Base-by-base conservation (phyloP, 345 rosid species). In the Lepidium didymum region DNA sequence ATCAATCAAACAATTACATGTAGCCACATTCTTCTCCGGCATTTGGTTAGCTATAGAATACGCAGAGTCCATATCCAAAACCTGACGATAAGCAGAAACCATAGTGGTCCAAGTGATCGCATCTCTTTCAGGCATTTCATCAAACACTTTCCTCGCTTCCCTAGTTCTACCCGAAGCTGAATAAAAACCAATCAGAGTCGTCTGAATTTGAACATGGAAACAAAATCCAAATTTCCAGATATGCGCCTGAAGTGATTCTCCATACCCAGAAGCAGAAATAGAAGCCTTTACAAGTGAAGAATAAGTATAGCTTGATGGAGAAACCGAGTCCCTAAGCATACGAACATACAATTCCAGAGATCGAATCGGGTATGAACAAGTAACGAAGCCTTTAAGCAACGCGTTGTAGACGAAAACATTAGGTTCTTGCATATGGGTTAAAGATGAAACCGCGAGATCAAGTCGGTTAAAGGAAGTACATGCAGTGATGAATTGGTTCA, bases 401-500 rank as follows among this genome's bases (percentile, higher is more conserved):
- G 94, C 96, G 67, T 89, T 91, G 54, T 89, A 87, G 25, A 87
- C 91, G 55, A 80, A 89, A 27, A 69, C 86, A 59, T 87, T 91
- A 72, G 88, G 88, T 36, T 66, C 65, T 10, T 74, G 72, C 79
- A 85, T 71, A 47, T 76, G 81, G 77, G 72, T 50, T 68, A 85
- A 81, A 44, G 84, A 82, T 52, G 63, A 60, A 76, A 83, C 50
- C 0, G 84, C 85, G 56, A 78, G 82, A 54, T 83, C 78, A 18
- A 79, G 19, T 44, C 72, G 72, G 14, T 64, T 27, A 19, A 72
- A 68, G 44, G 77, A 18, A 18, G 83, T 57, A 67, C 85, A 83
- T 3, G 83, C 79, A 40, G 81, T 73, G 64, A 87, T 74, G 77
- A 89, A 84, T 65, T 91, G 96, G 81, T 88, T 91, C 67, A 73